These are phyloP conservation scores for Nepenthes gracilis DNA, from an alignment of 148 eudicot species.

Conservation along the genomic window DNA sequence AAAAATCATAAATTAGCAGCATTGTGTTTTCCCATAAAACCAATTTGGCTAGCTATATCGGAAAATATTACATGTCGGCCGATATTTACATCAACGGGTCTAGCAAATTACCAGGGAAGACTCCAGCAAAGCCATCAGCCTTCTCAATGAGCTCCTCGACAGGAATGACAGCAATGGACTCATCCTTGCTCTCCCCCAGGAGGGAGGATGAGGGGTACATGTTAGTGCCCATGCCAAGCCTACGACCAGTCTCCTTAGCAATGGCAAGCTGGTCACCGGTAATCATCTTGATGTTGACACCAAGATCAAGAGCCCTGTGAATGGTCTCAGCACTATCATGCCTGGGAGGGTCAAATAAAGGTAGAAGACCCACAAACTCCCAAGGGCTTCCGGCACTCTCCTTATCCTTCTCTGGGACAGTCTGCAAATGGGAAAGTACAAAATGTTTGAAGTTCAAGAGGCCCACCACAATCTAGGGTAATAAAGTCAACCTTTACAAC, in stretches of 20 bases:
- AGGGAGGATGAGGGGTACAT: conserved; percentile 92
- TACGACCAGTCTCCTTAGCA: conserved; percentile 87
- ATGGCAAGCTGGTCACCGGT: conserved; percentile 97
- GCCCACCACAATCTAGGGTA: too few relatives aligned
- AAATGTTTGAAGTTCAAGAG: too few relatives aligned
- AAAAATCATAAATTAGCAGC: too few relatives aligned
- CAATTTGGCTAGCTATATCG: too few relatives aligned
- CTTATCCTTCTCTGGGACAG: conserved; percentile 61
- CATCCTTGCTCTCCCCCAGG: conserved; percentile 61
- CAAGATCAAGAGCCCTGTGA: conserved; percentile 74
- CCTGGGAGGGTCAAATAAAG: conserved; percentile 89
- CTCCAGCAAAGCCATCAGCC: conserved; percentile 97
- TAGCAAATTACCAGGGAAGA: conserved; percentile 60
- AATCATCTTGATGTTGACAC: conserved; percentile 91
- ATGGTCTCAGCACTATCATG: conserved; percentile 97
- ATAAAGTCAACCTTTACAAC: too few relatives aligned
- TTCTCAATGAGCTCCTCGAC: conserved; percentile 78
- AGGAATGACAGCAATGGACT: conserved; percentile 45
- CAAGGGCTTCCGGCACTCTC: conserved; percentile 67
- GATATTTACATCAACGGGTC: too few relatives aligned
- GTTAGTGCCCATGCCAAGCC: conserved; percentile 96
- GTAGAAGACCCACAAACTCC: conserved; percentile 85
- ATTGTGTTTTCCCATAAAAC: too few relatives aligned
- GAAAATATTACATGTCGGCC: too few relatives aligned
- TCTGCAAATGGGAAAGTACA: conserved; percentile 15